Evolutionary conservation across 73 alveolate genomes (phyloP), one percentile per base, ranked within the genome.

Genomic region (Blepharisma japonicum): DNA sequence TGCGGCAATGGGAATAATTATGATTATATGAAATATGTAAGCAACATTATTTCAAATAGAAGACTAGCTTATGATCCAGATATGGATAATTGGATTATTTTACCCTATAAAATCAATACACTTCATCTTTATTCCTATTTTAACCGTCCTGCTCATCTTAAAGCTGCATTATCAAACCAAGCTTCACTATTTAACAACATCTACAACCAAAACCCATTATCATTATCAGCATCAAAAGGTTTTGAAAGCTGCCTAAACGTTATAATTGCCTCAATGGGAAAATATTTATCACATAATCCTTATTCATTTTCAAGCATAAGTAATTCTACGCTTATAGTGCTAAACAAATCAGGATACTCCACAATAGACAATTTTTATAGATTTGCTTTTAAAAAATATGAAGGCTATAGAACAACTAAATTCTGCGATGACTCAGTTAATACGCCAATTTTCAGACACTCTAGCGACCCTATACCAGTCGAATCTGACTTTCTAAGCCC

Each of bases 101-200:
- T 61, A 2, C 74, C 74, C 5, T 61, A 14, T 61, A 39, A 61
- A 61, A 14, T 61, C 5, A 61, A 61, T 5, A 39, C 74, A n/a
- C 46, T 61, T n/a, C 74, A 61, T 61, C 47, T 61, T 9, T 61
- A 61, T 61, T n/a, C 74, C 0, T 61, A 61, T 39, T 61, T 61
- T 25, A 61, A 61, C 47, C 74, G 14, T 20, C 74, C 74, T 61
- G 47, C 5, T 61, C 74, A 61, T 5, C 46, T 61, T 18, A 61
- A 61, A 25, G 74, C 74, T 14, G 74, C 74, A 32, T 32, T 32
- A 32, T 32, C 42, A 32, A 32, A 32, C 3, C 42, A 32, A 32
- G 42, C 42, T 3, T 32, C 42, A 32, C 3, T 32, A 3, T 32
- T 32, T 32, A 32, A 32, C 42, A 32, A 32, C 42, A 32, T 32